Base-by-base conservation (phyloP, 2,329 filamentous ascomycete genomes). In the Colletotrichum sidae region DNA sequence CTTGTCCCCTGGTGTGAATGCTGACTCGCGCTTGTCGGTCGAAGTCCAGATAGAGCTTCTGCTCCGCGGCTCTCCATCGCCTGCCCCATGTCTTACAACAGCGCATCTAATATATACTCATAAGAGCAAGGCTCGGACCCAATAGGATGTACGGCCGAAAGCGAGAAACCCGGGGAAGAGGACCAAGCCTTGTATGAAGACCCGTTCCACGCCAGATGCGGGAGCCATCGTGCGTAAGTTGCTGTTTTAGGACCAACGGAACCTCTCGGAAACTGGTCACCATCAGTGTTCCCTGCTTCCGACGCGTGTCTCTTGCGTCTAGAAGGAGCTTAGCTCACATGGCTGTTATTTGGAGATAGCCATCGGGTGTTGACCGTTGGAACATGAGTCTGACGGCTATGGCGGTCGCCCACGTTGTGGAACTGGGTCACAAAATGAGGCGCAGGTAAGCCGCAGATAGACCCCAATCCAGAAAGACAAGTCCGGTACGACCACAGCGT, bases 11-110 rank as follows among this genome's bases (percentile, higher is more conserved):
- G 35, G 12, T 15, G 34, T 7, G 7, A 11, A 11, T 13, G 9
- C 44, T 56, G 54, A 56, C 54, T 56, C 44, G 54, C 44, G 54
- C 8, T 15, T 41, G 8, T 42, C 41, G 54, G 44, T n/a, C 44
- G 44, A 12, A 46, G 34, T 7, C 44, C 54, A 15, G 38, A 56
- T 49, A 35, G 10, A 49, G 54, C 35, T n/a, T 41, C 35, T 41
- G 38, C 44, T 56, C 54, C 54, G 54, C 37, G 33, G 17, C 12
- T 49, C 17, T 34, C 2, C 9, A 49, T 33, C 11, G 15, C 15
- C 9, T 4, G 46, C 9, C 13, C 35, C 44, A 17, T 17, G 25
- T 35, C 11, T 38, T 25, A 37, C 54, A 44, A 35, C 12, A 35
- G 39, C 34, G 34, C 3, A n/a, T 9, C 35, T 17, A 56, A 49